Percentiles rank a stretch among this genome's conserved stretches.
Conservation (phyloP, 495 filamentous ascomycete species). For the Lepraria neglecta region DNA sequence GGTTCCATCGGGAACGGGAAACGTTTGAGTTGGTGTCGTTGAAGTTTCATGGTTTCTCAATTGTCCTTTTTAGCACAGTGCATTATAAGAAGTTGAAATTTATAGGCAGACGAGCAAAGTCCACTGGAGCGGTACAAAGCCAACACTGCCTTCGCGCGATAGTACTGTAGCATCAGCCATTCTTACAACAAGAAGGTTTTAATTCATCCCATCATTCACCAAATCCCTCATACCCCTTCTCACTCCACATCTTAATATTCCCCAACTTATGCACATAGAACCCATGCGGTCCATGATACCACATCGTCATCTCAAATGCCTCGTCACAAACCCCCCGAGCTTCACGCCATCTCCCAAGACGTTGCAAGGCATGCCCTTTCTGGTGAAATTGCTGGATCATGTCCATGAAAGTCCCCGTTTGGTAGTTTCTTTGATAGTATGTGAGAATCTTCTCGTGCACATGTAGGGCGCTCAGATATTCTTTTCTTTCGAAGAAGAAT, state of each 20-base stretch:
- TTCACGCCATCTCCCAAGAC: neutral
- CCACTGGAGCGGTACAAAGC: no score
- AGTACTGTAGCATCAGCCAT: no score
- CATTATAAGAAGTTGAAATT: no score
- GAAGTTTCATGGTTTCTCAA: no score
- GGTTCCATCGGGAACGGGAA: no score
- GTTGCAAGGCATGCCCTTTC: neutral
- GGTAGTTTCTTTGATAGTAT: neutral
- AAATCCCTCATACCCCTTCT: neutral
- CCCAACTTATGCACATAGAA: neutral
- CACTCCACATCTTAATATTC: neutral
- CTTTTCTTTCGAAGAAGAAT: neutral
- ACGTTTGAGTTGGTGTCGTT: no score
- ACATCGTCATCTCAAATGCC: neutral
- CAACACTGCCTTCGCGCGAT: no score
- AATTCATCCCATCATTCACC: neutral
- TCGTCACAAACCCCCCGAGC: neutral
- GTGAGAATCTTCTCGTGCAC: neutral
- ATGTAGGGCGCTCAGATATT: neutral
- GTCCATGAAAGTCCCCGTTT: neutral
- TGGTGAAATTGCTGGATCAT: neutral
- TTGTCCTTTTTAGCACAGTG: no score
- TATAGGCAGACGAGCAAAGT: no score
- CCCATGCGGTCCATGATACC: neutral
- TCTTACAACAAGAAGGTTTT: no score